Evolutionary conservation across 129 eudicot genomes (phyloP).

Genomic region (Tanacetum coccineum): DNA sequence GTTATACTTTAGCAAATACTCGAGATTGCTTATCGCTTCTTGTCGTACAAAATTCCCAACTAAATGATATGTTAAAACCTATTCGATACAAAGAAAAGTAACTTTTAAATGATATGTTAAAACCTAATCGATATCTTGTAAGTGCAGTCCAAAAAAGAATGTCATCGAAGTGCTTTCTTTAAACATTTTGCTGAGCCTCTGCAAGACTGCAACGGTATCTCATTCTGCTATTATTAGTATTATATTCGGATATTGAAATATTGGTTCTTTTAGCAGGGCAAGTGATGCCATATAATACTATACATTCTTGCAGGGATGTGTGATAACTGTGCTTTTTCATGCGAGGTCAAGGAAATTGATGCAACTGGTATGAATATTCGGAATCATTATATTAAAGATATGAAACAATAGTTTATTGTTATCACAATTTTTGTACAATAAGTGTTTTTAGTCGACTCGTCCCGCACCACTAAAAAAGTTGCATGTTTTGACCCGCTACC

Average conservation of each 20-base stretch:
- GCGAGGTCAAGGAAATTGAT: conserved; percentile 73
- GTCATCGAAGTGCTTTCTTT: conserved; percentile 86
- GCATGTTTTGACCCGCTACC: background rate
- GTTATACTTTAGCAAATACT: too few relatives aligned
- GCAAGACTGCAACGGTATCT: conserved; percentile 87
- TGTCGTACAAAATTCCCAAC: too few relatives aligned
- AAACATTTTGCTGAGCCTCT: conserved; percentile 88
- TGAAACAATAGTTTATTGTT: too few relatives aligned
- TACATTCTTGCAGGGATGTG: conserved; percentile 72
- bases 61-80: too few relatives aligned
- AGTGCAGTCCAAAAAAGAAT: conserved; percentile 68
- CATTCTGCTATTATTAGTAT: conserved; percentile 3
- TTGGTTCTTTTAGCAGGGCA: conserved; percentile 6
- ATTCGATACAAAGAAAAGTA: too few relatives aligned
- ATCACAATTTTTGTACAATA: too few relatives aligned
- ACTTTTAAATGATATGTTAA: conserved; percentile 6
- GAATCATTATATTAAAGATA: too few relatives aligned
- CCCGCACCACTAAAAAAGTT: too few relatives aligned
- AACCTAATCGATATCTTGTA: conserved; percentile 1
- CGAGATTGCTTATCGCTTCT: too few relatives aligned
- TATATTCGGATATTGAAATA: background rate
- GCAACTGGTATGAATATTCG: conserved; percentile 53
- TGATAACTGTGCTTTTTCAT: conserved; percentile 66
- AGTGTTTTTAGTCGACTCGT: too few relatives aligned
- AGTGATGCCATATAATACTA: conserved; percentile 4